Base-by-base conservation (phyloP, 805 yeast genomes). In the Starmerella floricola region DNA sequence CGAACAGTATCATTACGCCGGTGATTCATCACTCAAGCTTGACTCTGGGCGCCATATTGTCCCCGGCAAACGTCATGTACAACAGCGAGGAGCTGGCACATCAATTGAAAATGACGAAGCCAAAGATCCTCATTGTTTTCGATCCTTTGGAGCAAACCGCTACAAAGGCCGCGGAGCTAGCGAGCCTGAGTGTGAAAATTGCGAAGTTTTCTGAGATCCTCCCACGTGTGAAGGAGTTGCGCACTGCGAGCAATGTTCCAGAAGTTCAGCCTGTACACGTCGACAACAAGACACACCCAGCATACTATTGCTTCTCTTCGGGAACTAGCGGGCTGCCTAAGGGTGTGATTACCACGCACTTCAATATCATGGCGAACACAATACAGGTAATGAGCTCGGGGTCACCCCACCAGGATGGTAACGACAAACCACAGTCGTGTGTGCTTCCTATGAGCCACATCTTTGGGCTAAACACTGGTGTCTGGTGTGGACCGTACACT, bases 271-370 rank as follows among this genome's bases (percentile, higher is more conserved):
- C 49, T 1, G 47, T 49, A 1, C 40, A 35, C 13, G 41, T 51
- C 15, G 46, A 52, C 29, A 48, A 46, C 6, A 31, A 17, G 10
- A 21, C 31, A 11, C 46, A 50, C 21, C 47, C 41, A 15, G 61
- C 60, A 2, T 56, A 57, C 41, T 54, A 53, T 47, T 53, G 58
- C 50, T 56, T 59, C 42, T 58, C 61, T 6, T 51, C 56, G 2
- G 62, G 62, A 3, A 59, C 64, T 17, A 57, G 62, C n/a, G 87
- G 91, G 42, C 72, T 77, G 33, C 84, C 88, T 47, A 82, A 81
- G 64, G 88, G 88, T 53, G 88, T 78, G 20, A 73, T 76, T 24
- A 63, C 79, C 47, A 67, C 73, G 24, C 86, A 80, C 49, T 59
- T 57, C 36, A 77, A 76, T 49, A 67, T 73, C 15, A 62, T 62